phyloP scores from a whole-genome alignment of 1,284 basidiomycete species.

The Rhizoctonia solani region DNA sequence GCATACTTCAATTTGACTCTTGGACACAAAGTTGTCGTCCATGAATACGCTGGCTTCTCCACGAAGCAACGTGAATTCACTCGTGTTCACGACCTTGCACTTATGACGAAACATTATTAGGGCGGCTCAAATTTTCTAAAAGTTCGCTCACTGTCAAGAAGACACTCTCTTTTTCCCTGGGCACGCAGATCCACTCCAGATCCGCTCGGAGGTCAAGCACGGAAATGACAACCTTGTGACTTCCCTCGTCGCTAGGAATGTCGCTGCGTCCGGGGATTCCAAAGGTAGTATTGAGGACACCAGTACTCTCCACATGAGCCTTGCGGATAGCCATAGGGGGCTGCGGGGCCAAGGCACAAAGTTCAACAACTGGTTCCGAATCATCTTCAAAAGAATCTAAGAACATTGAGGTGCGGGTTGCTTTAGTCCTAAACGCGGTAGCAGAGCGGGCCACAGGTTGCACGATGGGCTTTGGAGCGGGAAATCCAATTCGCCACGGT shows the following conservation, averaged over 20 bases:
- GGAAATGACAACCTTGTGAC: constrained; percentile 59
- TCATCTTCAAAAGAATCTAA: too few species aligned
- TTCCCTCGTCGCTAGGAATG: constrained; percentile 37
- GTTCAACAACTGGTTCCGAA: too few species aligned
- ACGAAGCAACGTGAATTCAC: constrained; percentile 39
- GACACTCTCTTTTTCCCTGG: constrained; percentile 35
- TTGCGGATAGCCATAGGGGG: too few species aligned
- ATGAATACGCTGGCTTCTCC: constrained; percentile 41
- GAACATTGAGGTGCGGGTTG: too few species aligned
- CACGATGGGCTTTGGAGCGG: background rate
- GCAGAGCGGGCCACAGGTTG: background rate
- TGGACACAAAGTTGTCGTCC: constrained; percentile 42
- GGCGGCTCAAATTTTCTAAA: background rate
- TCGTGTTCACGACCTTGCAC: constrained; percentile 40
- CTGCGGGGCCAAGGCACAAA: too few species aligned
- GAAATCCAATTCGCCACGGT: constrained; percentile 36
- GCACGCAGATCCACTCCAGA: constrained; percentile 37
- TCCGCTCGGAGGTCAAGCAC: constrained; percentile 49
- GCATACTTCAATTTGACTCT: constrained; percentile 39
- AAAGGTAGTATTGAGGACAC: constrained; percentile 33
- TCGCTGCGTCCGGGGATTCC: constrained; percentile 34
- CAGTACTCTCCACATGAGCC: background rate
- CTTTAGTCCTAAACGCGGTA: too few species aligned
- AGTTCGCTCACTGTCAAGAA: constrained; percentile 36
- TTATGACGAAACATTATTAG: constrained; percentile 1